Evolutionary conservation across 192 early-diverging fungal genomes (phyloP).

Genomic region (Chytriomyces sp.): DNA sequence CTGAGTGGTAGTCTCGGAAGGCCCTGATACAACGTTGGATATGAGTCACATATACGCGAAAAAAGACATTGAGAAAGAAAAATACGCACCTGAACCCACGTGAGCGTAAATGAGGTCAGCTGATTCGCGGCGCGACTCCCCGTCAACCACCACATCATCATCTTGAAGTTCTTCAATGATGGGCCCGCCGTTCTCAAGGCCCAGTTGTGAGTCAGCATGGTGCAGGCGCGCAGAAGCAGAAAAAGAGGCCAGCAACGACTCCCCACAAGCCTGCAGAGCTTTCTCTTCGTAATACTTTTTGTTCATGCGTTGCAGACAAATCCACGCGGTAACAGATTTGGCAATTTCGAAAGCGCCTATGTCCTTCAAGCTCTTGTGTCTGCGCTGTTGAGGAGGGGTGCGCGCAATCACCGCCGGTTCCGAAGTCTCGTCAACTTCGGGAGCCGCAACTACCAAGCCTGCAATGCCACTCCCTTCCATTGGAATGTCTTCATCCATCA

Average conservation of each 20-base stretch:
- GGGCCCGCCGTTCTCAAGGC: neutral
- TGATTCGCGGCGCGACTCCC: neutral
- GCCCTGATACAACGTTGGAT: neutral
- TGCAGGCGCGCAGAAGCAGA: neutral
- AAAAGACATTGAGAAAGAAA: neutral
- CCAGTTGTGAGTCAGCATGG: neutral
- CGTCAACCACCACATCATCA: neutral
- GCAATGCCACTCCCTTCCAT: neutral
- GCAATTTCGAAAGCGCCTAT: constrained; percentile 29
- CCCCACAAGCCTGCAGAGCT: neutral
- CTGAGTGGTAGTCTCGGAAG: neutral
- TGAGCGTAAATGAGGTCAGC: neutral
- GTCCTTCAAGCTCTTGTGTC: constrained; percentile 5
- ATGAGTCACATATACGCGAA: no score
- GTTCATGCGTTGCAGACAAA: constrained; percentile 37
- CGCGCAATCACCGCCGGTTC: neutral
- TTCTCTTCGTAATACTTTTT: neutral
- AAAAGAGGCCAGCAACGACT: neutral
- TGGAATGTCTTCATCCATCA: neutral
- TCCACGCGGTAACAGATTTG: constrained; percentile 39
- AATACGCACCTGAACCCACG: neutral
- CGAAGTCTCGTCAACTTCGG: neutral
- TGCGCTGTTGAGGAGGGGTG: neutral
- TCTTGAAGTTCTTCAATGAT: neutral
- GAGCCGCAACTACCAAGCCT: no score